These are phyloP conservation scores for Fusarium anthophilum DNA, from an alignment of 2,329 filamentous ascomycete genomes.

Conservation along the genomic window DNA sequence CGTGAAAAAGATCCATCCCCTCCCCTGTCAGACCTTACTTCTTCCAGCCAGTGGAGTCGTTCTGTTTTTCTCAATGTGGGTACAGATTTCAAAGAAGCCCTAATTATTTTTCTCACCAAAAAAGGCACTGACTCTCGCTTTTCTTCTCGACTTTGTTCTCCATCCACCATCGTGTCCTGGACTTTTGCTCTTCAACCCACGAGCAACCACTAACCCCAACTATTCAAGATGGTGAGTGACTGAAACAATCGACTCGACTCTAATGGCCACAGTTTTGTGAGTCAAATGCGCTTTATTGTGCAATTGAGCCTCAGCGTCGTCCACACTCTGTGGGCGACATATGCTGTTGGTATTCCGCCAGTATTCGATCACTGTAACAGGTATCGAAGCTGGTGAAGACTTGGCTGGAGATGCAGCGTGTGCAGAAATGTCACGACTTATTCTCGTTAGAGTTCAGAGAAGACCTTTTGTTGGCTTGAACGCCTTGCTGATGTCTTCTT, in stretches of 20 bases:
- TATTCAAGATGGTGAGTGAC: constrained; percentile 56
- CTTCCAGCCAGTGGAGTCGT: constrained; percentile 4
- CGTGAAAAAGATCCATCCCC: background rate
- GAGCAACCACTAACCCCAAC: constrained; percentile 50
- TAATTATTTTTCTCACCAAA: constrained; percentile 49
- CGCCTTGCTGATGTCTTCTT: constrained; percentile 96
- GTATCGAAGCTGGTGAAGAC: constrained; percentile 61
- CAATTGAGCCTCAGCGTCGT: constrained; percentile 49
- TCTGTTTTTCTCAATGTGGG: constrained; percentile 21
- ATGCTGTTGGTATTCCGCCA: constrained; percentile 49
- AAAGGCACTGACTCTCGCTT: constrained; percentile 30
- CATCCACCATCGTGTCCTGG: constrained; percentile 45
- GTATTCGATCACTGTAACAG: constrained; percentile 36
- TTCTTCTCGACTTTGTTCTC: constrained; percentile 43
- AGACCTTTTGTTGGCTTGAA: constrained; percentile 78
- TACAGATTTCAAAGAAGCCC: constrained; percentile 44
- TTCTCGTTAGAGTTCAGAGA: constrained; percentile 94
- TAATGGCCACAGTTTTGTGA: constrained; percentile 52
- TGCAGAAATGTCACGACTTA: constrained; percentile 65
- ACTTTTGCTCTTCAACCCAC: constrained; percentile 49
- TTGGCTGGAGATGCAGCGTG: constrained; percentile 70
- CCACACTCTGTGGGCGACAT: constrained; percentile 30
- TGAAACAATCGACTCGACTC: constrained; percentile 45
- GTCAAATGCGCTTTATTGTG: constrained; percentile 46
- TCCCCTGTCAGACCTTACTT: background rate